Conservation (phyloP, 345 rosid species). For the Boechera divaricarpa region DNA sequence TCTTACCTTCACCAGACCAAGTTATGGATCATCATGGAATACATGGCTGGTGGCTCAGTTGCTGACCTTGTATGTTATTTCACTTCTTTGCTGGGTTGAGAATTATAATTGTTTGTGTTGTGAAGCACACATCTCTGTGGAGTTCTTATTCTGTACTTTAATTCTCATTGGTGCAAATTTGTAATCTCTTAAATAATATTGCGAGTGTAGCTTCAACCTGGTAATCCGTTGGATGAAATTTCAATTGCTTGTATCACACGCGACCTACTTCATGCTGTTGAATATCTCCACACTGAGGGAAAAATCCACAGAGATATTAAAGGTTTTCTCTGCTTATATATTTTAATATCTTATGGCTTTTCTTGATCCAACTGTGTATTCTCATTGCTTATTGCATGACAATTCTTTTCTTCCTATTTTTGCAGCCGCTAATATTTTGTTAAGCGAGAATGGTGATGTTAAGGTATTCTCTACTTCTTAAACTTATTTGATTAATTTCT, state of each 20-base stretch:
- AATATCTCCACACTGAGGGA: slow-evolving; percentile 92
- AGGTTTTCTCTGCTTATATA: slow-evolving; percentile 59
- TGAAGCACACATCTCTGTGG: slow-evolving; percentile 24
- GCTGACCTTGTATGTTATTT: slow-evolving; percentile 94
- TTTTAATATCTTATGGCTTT: not conserved
- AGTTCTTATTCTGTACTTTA: slow-evolving; percentile 6
- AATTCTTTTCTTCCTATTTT: slow-evolving; percentile 37
- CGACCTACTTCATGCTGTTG: slow-evolving; percentile 95
- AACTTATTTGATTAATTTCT: slow-evolving; percentile 17
- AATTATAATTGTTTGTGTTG: slow-evolving; percentile 7
- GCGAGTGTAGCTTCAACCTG: slow-evolving; percentile 84
- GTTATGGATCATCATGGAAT: slow-evolving; percentile 99
- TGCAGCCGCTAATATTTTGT: slow-evolving; percentile 96
- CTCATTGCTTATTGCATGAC: slow-evolving; percentile 40
- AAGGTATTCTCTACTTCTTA: slow-evolving; percentile 64
- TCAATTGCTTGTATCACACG: slow-evolving; percentile 93
- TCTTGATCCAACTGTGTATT: slow-evolving; percentile 25
- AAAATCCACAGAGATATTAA: slow-evolving; percentile 99
- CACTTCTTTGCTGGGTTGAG: slow-evolving; percentile 34
- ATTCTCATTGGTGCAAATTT: slow-evolving; percentile 20
- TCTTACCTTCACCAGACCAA: slow-evolving; percentile 97
- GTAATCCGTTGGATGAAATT: slow-evolving; percentile 87
- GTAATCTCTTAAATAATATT: slow-evolving; percentile 16
- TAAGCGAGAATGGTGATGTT: slow-evolving; percentile 96
- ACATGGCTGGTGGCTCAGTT: slow-evolving; percentile 99